These are phyloP conservation scores for Phytopythium sindhum DNA, from an alignment of 352 stramenopile genomes.

Conservation along the genomic window DNA sequence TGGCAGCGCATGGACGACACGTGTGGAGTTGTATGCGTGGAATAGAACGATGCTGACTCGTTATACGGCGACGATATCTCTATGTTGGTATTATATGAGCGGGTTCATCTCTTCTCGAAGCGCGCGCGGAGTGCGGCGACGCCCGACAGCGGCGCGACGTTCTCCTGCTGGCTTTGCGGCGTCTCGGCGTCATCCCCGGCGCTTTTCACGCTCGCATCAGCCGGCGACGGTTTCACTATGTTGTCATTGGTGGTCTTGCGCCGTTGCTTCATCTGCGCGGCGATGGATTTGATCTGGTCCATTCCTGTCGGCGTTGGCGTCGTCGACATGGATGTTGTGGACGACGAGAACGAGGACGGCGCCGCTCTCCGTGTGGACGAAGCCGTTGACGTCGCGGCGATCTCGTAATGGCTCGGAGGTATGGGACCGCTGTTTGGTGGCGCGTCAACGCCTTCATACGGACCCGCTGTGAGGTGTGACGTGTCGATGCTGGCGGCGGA, in stretches of 20 bases:
- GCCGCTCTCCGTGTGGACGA: neutral
- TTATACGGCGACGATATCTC: slow-evolving; percentile 5
- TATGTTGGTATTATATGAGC: slow-evolving; percentile 1
- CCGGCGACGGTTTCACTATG: neutral
- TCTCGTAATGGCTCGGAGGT: slow-evolving; percentile 5
- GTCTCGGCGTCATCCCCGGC: neutral
- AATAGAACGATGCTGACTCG: neutral
- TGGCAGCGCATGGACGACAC: neutral
- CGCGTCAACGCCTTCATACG: neutral
- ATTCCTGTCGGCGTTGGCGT: slow-evolving; percentile 21
- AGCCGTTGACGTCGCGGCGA: neutral
- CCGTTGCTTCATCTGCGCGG: slow-evolving; percentile 73
- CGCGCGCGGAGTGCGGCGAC: slow-evolving; percentile 70
- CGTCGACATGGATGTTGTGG: neutral
- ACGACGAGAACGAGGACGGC: slow-evolving; percentile 6
- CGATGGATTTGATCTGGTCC: slow-evolving; percentile 73
- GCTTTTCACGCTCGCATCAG: neutral
- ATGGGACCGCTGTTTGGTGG: neutral
- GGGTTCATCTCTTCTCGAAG: slow-evolving; percentile 54
- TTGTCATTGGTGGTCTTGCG: slow-evolving; percentile 25
- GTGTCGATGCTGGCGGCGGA: slow-evolving; percentile 68
- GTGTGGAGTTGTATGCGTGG: neutral
- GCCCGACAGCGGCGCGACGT: slow-evolving; percentile 25
- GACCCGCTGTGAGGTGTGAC: slow-evolving; percentile 13
- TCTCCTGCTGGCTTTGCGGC: slow-evolving; percentile 16